Base-by-base conservation (phyloP, 73 alveolate genomes). In the Paramecium sonneborni region DNA sequence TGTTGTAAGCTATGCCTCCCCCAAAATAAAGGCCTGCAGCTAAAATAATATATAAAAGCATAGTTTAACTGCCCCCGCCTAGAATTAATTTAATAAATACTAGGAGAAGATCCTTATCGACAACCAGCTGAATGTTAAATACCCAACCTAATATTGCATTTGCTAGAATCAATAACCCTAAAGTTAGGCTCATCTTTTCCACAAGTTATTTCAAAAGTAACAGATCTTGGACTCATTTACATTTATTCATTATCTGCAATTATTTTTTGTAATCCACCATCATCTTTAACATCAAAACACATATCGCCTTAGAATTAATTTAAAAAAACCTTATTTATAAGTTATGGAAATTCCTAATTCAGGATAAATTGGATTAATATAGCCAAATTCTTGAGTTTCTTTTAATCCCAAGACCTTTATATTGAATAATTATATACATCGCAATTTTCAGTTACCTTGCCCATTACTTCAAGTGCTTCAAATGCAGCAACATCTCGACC, bases 211-310 rank as follows among this genome's bases (percentile, higher is more conserved):
- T 79, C 41, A 24, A 79, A 79, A 38, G 90, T 79, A 20, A 39
- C 90, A 20, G 76, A 43, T 79, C 90, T 38, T 79, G 90, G 90
- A 35, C 38, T 72, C 86, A 72, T 72, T 72, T 72, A 72, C 86
- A 72, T 72, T 18, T 72, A 18, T 72, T 72, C 86, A 37, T 72
- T 72, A n/a, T 72, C 86, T 34, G 86, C 57, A 12, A 72, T 72
- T 11, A 72, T 72, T 72, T 72, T 72, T 35, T 72, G 44, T 14
- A 72, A 18, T 72, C 86, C 57, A 34, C 57, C 57, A 38, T 72
- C 86, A 72, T 72, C 86, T 37, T 38, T 38, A 12, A 72, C 86
- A 72, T 72, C 86, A 35, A 72, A 72, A 38, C 86, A 72, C 86
- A 72, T 72, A 38, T 72, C 86, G 26, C 86, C 86, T 52, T 35